These are phyloP conservation scores for Halteria grandinella DNA, from an alignment of 73 alveolate species.

Conservation along the genomic window DNA sequence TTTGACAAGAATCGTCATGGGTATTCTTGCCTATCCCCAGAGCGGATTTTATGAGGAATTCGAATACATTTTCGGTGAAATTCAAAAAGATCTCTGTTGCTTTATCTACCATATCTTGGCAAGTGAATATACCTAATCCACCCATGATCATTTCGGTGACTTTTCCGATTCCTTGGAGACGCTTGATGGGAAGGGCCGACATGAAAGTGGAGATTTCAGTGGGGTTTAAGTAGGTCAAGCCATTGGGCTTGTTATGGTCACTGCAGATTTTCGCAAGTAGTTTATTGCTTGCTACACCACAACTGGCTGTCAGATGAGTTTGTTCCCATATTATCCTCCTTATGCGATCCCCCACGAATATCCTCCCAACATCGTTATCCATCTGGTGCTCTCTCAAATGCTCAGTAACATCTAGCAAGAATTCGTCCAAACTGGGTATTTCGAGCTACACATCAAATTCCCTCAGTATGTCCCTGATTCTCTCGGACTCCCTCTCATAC, in stretches of 20 bases:
- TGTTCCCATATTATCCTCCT: slow-evolving; percentile 71
- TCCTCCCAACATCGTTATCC: slow-evolving; percentile 79
- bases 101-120: slow-evolving; percentile 72
- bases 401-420: slow-evolving; percentile 89
- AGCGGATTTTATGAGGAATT: slow-evolving; percentile 61
- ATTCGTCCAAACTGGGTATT: slow-evolving; percentile 94
- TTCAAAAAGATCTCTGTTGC: slow-evolving; percentile 57
- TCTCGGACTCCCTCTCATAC: slow-evolving; percentile 68
- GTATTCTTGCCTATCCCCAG: slow-evolving; percentile 70
- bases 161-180: slow-evolving; percentile 92
- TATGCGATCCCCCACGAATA: slow-evolving; percentile 78
- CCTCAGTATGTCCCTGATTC: slow-evolving; percentile 65
- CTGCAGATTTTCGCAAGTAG: slow-evolving; percentile 97
- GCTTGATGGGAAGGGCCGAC: slow-evolving; percentile 82
- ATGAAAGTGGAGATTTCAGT: slow-evolving; percentile 74
- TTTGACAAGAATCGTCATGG: slow-evolving; percentile 63
- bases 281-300: slow-evolving; percentile 97
- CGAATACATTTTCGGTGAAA: slow-evolving; percentile 62
- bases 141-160: slow-evolving; percentile 75
- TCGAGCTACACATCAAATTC: slow-evolving; percentile 88
- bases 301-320: slow-evolving; percentile 94
- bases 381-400: slow-evolving; percentile 63
- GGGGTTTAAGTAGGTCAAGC: slow-evolving; percentile 73
- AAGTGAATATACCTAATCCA: slow-evolving; percentile 72
- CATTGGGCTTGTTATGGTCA: slow-evolving; percentile 98